phyloP scores from a whole-genome alignment of 768 basidiomycete genomes.

The Suillus discolor region DNA sequence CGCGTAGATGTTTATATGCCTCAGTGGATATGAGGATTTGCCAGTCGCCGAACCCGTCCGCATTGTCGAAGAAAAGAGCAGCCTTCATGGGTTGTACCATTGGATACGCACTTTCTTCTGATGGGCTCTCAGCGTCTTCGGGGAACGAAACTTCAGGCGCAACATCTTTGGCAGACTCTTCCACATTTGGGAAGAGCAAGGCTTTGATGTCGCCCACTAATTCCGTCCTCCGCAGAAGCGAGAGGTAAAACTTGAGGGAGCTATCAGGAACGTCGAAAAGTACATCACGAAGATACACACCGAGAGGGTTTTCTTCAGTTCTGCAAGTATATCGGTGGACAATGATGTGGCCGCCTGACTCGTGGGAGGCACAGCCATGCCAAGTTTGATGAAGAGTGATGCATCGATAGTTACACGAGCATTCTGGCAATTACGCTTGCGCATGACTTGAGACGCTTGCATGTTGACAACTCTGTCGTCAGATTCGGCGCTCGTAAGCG shows the following conservation, averaged over 20 bases:
- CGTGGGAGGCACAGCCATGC: slow-evolving; percentile 27
- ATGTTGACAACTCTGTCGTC: slow-evolving; percentile 7
- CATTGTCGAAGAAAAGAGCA: slow-evolving; percentile 59
- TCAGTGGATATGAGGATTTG: slow-evolving; percentile 53
- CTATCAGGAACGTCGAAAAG: neutral
- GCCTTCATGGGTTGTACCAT: slow-evolving; percentile 60
- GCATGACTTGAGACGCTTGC: slow-evolving; percentile 31
- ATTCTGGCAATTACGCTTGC: slow-evolving; percentile 20
- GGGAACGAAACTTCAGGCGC: neutral
- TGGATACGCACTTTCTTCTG: slow-evolving; percentile 37
- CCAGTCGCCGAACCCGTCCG: slow-evolving; percentile 67
- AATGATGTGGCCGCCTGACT: slow-evolving; percentile 20
- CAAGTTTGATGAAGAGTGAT: slow-evolving; percentile 33
- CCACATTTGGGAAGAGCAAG: neutral
- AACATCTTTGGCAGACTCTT: neutral
- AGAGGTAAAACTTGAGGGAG: slow-evolving; percentile 26
- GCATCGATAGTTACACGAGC: slow-evolving; percentile 22
- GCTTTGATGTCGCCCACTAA: slow-evolving; percentile 13
- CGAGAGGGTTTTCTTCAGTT: slow-evolving; percentile 31
- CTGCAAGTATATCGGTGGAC: slow-evolving; percentile 18
- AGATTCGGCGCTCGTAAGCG: neutral
- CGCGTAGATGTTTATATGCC: slow-evolving; percentile 53
- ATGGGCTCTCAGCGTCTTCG: neutral
- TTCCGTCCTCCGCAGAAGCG: slow-evolving; percentile 19
- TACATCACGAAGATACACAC: slow-evolving; percentile 22